These are phyloP conservation scores for Pestalotiopsis sp. DNA, from an alignment of 2,329 filamentous ascomycete species.

Conservation along the genomic window DNA sequence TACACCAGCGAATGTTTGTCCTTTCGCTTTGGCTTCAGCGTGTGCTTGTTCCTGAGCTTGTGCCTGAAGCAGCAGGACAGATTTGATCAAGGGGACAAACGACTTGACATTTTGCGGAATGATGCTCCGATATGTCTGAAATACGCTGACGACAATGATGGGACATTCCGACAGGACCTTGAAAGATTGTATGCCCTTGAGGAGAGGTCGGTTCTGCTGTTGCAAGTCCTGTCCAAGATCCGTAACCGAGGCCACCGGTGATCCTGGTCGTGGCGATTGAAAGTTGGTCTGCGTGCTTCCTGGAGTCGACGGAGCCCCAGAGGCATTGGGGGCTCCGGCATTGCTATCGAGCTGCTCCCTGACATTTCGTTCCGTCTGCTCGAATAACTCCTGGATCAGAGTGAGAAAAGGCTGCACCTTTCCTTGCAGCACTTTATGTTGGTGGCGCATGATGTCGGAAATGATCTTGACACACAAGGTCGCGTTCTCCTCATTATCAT, in stretches of 20 bases:
- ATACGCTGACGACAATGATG: slow-evolving; percentile 98
- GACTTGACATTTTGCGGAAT: slow-evolving; percentile 85
- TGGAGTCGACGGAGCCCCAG: slow-evolving; percentile 67
- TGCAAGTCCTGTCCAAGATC: slow-evolving; percentile 83
- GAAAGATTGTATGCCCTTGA: slow-evolving; percentile 98
- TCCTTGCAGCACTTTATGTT: slow-evolving; percentile 75
- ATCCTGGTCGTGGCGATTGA: slow-evolving; percentile 86
- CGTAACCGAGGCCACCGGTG: slow-evolving; percentile 79
- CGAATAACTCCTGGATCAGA: slow-evolving; percentile 93
- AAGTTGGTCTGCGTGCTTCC: slow-evolving; percentile 71
- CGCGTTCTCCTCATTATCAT: slow-evolving; percentile 98
- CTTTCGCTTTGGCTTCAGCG: slow-evolving; percentile 76
- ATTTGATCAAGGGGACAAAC: slow-evolving; percentile 93
- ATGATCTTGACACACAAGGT: slow-evolving; percentile 98
- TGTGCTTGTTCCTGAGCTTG: slow-evolving; percentile 93
- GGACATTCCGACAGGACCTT: slow-evolving; percentile 97
- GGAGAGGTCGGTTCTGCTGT: slow-evolving; percentile 77
- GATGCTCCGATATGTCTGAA: slow-evolving; percentile 84
- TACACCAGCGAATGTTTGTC: slow-evolving; percentile 87
- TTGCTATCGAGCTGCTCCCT: slow-evolving; percentile 90
- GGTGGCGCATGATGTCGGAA: slow-evolving; percentile 94
- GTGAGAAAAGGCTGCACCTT: slow-evolving; percentile 89
- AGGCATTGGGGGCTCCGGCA: slow-evolving; percentile 53
- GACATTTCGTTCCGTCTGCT: slow-evolving; percentile 94
- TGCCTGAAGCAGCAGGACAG: slow-evolving; percentile 84